phyloP scores from a whole-genome alignment of 2,329 filamentous ascomycete species.

The Myriosclerotinia curreyana region DNA sequence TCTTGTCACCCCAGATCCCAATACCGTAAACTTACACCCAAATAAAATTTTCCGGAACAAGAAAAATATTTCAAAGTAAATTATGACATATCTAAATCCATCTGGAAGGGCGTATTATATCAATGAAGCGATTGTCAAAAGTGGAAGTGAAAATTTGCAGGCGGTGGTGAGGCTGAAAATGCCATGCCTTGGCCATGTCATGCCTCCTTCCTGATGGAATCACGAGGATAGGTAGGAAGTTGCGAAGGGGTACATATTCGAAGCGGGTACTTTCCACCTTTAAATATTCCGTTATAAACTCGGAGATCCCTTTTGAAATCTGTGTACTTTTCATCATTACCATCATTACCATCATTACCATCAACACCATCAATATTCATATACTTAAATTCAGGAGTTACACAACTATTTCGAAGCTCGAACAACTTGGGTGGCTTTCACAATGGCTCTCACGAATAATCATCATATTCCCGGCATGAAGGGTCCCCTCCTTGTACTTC shows the following conservation, averaged over 20 bases:
- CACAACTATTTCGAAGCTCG: too few species aligned
- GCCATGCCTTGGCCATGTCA: slow-evolving; percentile 7
- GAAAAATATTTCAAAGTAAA: too few species aligned
- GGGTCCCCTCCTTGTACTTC: background rate
- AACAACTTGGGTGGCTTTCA: background rate
- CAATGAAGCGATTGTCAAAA: background rate
- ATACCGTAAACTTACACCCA: too few species aligned
- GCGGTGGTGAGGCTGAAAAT: slow-evolving; percentile 7
- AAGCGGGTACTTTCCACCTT: background rate
- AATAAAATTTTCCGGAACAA: too few species aligned
- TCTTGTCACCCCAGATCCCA: too few species aligned
- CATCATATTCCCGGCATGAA: slow-evolving; percentile 8
- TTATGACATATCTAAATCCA: too few species aligned
- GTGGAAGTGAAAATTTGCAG: background rate
- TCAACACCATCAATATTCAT: too few species aligned
- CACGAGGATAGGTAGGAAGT: background rate
- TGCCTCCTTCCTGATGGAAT: background rate
- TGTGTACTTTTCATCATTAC: too few species aligned
- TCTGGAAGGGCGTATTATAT: background rate
- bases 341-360: too few species aligned
- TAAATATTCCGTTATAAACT: background rate
- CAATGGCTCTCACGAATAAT: background rate
- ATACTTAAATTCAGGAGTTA: too few species aligned
- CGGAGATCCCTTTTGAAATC: too few species aligned
- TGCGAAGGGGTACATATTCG: background rate